Conservation (phyloP, 1,139 yeast species). For the Debaryomyces psychrophilus region DNA sequence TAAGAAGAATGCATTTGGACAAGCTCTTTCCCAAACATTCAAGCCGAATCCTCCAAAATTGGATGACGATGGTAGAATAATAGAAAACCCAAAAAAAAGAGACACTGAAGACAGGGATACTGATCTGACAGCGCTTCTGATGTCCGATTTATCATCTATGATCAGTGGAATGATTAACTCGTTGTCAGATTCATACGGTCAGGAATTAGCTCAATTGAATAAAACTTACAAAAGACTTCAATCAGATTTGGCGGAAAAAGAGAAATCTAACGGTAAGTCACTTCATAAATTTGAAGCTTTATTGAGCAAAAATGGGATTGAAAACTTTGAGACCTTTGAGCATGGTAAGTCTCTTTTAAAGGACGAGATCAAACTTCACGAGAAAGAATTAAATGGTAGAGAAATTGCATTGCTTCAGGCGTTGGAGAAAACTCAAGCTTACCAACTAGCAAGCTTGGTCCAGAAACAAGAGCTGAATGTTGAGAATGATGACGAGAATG, state of each 20-base stretch:
- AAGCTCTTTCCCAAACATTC: conserved; percentile 19
- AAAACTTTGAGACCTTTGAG: conserved; percentile 27
- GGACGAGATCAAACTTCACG: conserved; percentile 24
- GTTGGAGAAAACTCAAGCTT: conserved; percentile 37
- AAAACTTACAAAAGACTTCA: conserved; percentile 25
- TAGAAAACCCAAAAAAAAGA: conserved; percentile 15
- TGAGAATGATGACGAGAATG: conserved; percentile 15
- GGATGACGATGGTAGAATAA: conserved; percentile 34
- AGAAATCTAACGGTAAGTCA: conserved; percentile 20
- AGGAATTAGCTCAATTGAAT: conserved; percentile 27
- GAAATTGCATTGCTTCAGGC: conserved; percentile 35
- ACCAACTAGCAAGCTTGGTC: conserved; percentile 32
- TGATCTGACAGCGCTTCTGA: conserved; percentile 24
- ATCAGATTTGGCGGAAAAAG: conserved; percentile 24
- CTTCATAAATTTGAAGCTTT: conserved; percentile 20
- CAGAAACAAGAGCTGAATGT: conserved; percentile 28
- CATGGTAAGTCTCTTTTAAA: conserved; percentile 33
- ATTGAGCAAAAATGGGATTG: conserved; percentile 29
- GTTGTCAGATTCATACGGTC: conserved; percentile 43
- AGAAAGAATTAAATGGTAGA: conserved; percentile 35
- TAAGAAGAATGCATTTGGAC: conserved; percentile 15
- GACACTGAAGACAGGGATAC: conserved; percentile 6
- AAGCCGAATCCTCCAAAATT: conserved; percentile 42
- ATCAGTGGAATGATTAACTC: conserved; percentile 47
- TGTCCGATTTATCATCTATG: conserved; percentile 41